A percentile compares a stretch with the other conserved stretches of the same genome.
Evolutionary conservation across 768 basidiomycete genomes (phyloP).

Genomic region (Boletus sp.): DNA sequence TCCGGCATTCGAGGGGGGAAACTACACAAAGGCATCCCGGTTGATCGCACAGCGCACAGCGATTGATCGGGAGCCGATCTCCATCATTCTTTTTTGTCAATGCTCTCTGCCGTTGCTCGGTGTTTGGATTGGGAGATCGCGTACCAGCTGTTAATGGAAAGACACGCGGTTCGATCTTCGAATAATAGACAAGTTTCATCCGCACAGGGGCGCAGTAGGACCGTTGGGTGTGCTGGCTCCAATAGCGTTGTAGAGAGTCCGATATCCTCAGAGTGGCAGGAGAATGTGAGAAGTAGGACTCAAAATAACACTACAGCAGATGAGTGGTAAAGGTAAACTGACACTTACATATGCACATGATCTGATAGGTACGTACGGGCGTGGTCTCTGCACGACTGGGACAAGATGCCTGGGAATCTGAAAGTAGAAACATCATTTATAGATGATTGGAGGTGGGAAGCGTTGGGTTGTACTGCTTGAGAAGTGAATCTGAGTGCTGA

Average conservation of each 20-base stretch:
- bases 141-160: background rate
- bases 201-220: background rate
- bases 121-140: background rate
- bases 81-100: constrained; percentile 3
- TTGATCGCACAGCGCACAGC: constrained; percentile 3
- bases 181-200: background rate
- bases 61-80: constrained; percentile 12
- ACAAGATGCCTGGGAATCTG: constrained; percentile 11
- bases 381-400: background rate
- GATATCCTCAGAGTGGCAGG: background rate
- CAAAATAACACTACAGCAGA: constrained; percentile 11
- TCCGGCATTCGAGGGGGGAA: constrained; percentile 1
- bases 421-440: background rate
- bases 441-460: constrained; percentile 14
- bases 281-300: constrained; percentile 3
- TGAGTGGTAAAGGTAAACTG: background rate
- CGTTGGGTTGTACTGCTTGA: constrained; percentile 5
- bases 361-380: constrained; percentile 13
- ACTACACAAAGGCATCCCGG: background rate
- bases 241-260: constrained; percentile 4
- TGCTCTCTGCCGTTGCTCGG: background rate
- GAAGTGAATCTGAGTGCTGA: constrained; percentile 4
- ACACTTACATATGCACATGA: constrained; percentile 14
- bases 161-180: background rate
- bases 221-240: constrained; percentile 3